Percentiles rank a stretch among this genome's conserved stretches.
Conservation (phyloP, 78 protist species). For the Cavenderia fasciculata region DNA sequence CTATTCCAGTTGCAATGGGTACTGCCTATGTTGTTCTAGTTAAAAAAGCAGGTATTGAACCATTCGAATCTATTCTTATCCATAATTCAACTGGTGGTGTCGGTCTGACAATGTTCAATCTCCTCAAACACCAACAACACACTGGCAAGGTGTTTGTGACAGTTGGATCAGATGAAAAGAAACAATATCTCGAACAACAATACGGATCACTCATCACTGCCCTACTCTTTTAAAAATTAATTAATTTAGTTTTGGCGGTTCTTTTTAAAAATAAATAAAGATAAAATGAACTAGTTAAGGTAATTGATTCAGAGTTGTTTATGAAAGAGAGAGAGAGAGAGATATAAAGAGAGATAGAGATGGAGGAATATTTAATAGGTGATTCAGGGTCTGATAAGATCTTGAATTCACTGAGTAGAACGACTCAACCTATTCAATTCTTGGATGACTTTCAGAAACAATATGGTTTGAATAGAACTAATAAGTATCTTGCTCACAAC, state of each 20-base stretch:
- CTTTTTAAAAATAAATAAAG: too few species aligned
- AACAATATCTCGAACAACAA: slow-evolving; percentile 14
- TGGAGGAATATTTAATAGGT: slow-evolving; percentile 66
- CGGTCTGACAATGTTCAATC: slow-evolving; percentile 88
- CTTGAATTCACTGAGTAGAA: slow-evolving; percentile 15
- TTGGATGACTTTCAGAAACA: slow-evolving; percentile 61
- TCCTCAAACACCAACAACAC: slow-evolving; percentile 71
- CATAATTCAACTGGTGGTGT: slow-evolving; percentile 92
- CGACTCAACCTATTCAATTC: slow-evolving; percentile 51
- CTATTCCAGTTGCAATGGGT: slow-evolving; percentile 32
- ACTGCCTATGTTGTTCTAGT: slow-evolving; percentile 52
- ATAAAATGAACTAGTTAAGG: too few species aligned
- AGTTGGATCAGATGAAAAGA: slow-evolving; percentile 44
- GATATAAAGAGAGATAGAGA: background rate
- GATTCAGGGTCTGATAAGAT: slow-evolving; percentile 61
- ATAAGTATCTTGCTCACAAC: slow-evolving; percentile 7
- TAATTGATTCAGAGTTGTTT: too few species aligned
- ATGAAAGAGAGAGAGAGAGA: too few species aligned
- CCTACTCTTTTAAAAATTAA: too few species aligned
- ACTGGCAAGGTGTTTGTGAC: slow-evolving; percentile 30
- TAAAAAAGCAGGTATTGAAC: slow-evolving; percentile 39
- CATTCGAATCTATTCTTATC: slow-evolving; percentile 79
- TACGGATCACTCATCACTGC: slow-evolving; percentile 71
- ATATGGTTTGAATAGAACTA: slow-evolving; percentile 15
- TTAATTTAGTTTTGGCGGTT: too few species aligned